Conservation (phyloP, 306 rosid genomes). For the Vigna nakashimae region DNA sequence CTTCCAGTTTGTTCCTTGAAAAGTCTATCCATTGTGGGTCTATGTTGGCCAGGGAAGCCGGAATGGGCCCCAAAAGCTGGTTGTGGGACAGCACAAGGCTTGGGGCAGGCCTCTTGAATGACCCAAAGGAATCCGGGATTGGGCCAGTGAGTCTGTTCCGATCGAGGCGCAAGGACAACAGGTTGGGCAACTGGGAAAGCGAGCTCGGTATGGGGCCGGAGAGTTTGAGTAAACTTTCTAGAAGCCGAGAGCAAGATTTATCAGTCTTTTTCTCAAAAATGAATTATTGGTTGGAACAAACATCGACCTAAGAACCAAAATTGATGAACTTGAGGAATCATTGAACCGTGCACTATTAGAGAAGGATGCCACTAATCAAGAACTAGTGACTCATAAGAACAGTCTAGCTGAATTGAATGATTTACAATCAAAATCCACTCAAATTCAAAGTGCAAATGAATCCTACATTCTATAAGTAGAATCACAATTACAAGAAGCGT, state of each 20-base stretch:
- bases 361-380: conserved; percentile 63
- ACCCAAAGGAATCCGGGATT: conserved; percentile 56
- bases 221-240: conserved; percentile 59
- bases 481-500: conserved; percentile 68
- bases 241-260: conserved; percentile 70
- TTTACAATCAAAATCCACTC: conserved; percentile 69
- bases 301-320: conserved; percentile 74
- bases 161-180: conserved; percentile 47
- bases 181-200: conserved; percentile 57
- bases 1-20: conserved; percentile 72
- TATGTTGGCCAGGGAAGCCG: conserved; percentile 50
- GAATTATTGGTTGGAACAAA: conserved; percentile 80
- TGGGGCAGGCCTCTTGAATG: conserved; percentile 44
- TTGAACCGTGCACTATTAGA: conserved; percentile 65
- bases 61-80: conserved; percentile 61
- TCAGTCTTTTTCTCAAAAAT: conserved; percentile 69
- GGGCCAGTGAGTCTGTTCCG: conserved; percentile 57
- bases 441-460: conserved; percentile 62
- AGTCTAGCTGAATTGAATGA: conserved; percentile 68
- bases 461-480: conserved; percentile 59
- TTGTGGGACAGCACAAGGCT: conserved; percentile 55
- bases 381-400: conserved; percentile 73
- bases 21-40: conserved; percentile 49
- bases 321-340: conserved; percentile 79
- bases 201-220: conserved; percentile 65